Percentiles rank a stretch among this genome's conserved stretches.
These are phyloP conservation scores for Chlorella sp. DNA, from an alignment of 139 green algal genomes.

Conservation along the genomic window DNA sequence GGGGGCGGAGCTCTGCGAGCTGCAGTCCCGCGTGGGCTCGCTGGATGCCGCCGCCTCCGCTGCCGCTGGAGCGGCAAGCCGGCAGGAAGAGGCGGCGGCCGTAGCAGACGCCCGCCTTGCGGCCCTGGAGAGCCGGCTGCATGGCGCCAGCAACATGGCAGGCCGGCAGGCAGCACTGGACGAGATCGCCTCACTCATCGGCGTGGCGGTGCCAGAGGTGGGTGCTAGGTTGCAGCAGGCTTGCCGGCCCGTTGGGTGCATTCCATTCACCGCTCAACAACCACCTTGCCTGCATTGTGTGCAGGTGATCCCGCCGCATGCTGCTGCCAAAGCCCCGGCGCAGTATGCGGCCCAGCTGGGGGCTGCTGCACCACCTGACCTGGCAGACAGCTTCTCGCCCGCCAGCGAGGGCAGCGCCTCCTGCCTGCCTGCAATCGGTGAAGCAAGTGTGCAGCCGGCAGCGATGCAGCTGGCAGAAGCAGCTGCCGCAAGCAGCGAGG, in stretches of 20 bases:
- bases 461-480: not conserved
- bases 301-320: not conserved
- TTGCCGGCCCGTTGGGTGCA: not conserved
- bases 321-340: not conserved
- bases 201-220: constrained; percentile 5
- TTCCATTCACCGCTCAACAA: too few relatives aligned
- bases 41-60: not conserved
- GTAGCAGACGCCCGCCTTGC: not conserved
- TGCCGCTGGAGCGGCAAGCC: not conserved
- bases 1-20: not conserved
- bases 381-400: not conserved
- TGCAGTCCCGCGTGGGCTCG: not conserved
- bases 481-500: not conserved
- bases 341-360: not conserved
- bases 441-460: not conserved
- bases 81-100: not conserved
- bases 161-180: constrained; percentile 17
- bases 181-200: constrained; percentile 16
- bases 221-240: not conserved
- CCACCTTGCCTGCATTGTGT: not conserved
- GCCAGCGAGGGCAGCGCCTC: too few relatives aligned
- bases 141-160: constrained; percentile 8
- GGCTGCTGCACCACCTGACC: not conserved
- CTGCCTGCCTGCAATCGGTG: too few relatives aligned
- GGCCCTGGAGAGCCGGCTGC: not conserved